Conservation (phyloP, 1,139 yeast species). For the Protomyces gravidus region DNA sequence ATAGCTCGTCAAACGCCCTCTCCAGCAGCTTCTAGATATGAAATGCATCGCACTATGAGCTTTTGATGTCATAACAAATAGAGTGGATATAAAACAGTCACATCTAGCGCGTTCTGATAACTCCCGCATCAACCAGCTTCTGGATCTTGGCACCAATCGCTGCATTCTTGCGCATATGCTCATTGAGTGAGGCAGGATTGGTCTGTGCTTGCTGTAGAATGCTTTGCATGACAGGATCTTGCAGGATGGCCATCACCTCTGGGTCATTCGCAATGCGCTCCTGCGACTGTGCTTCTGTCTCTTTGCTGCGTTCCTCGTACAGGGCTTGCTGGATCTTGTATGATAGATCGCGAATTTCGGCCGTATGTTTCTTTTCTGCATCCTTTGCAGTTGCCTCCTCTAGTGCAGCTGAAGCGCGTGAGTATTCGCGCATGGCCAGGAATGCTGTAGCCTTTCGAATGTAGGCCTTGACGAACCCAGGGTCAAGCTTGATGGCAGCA, state of each 20-base stretch:
- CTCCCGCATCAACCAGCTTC: conserved; percentile 92
- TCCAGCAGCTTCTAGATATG: too few relatives aligned
- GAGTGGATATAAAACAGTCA: too few relatives aligned
- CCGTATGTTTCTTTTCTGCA: conserved; percentile 48
- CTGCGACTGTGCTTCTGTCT: conserved; percentile 90
- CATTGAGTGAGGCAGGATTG: conserved; percentile 94
- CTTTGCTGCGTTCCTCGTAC: conserved; percentile 78
- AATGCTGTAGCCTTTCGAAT: conserved; percentile 95
- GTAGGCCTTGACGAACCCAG: conserved; percentile 85
- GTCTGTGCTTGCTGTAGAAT: conserved; percentile 90
- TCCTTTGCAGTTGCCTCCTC: conserved; percentile 74
- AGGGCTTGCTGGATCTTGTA: conserved; percentile 74
- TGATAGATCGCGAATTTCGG: conserved; percentile 79
- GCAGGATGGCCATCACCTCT: conserved; percentile 78
- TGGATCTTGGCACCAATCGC: conserved; percentile 84
- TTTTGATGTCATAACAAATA: too few relatives aligned
- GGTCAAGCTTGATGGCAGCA: conserved; percentile 80
- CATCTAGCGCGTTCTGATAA: conserved; percentile 69
- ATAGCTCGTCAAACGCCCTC: too few relatives aligned
- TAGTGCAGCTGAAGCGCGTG: conserved; percentile 76
- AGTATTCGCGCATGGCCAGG: conserved; percentile 82
- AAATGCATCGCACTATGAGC: too few relatives aligned
- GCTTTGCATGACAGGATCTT: conserved; percentile 96
- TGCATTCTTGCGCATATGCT: conserved; percentile 90
- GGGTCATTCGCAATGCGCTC: conserved; percentile 91